Evolutionary conservation across 148 eudicot species (phyloP), one percentile per base, ranked within the genome.

Genomic region (Mesembryanthemum crystallinum): DNA sequence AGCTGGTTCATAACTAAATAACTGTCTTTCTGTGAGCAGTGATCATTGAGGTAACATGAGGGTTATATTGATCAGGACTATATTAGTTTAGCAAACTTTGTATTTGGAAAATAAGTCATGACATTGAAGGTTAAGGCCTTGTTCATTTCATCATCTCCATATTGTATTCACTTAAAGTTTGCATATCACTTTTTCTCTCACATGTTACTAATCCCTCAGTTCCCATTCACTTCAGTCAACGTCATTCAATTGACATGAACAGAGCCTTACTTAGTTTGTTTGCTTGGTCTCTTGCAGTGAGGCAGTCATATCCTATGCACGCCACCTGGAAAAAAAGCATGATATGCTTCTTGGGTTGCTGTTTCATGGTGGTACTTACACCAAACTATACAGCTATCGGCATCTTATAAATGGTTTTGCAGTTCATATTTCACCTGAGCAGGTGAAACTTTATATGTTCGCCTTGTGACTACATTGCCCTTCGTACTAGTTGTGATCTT

Each of bases 361-460:
- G 74, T 90, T 95, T 83, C 89, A 86, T 42, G 87, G 76, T 57
- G 97, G 92, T 61, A 85, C 90, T 65, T 95, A 90, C 86, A 80
- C 82, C 83, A 95, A 95, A 75, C 76, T 95, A 71, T 95, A 95
- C 84, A 95, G 99, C 87, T 95, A 95, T 80, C 71, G 82, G 35
- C 99, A 92, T 79, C 93, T 95, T 42, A 85, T 95, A 30, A 95
- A 95, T 76, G 99, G 97, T 43, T 95, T 95, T 83, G 92, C 99
- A 63, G 96, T 88, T 84, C 94, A 92, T 75, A 75, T 83, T 73
- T 86, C 96, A 59, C 90, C 91, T 49, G 97, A 90, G 72, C 97
- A 95, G 99, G 99, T 95, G 89, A 88, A 72, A 76, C 58, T 71
- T 82, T 58, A 59, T 28, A 63, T 70, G 68, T 25, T 71, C 54